Evolutionary conservation across 176 grass and related monocot species (phyloP), one percentile per base, ranked within the genome.

Genomic region (Eleusine coracana): DNA sequence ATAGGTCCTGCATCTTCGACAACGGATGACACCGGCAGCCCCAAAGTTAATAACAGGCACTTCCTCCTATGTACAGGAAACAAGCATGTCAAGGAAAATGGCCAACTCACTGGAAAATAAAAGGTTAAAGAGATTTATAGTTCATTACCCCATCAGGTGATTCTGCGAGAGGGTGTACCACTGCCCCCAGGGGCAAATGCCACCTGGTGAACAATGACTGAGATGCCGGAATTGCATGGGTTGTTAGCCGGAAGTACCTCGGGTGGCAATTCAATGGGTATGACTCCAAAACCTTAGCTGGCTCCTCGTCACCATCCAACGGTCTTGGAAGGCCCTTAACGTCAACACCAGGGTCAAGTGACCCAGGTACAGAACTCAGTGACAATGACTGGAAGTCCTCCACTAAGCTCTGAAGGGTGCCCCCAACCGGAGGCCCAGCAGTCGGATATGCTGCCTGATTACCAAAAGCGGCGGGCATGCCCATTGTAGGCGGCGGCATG

Each of bases 371-470:
- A 36, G 91, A 88, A 42, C 89, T 90, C 75, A 99, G 71, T 9
- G 91, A 85, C 62, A 99, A 64, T 4, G 97, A 99, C 80, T 99
- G 97, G 77, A 99, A 99, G 34, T 99, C 97, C 87, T 99, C 97
- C 28, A 91, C 91, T 51, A 99, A 74, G 74, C 78, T 84, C 56
- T 99, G 91, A 49, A 93, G 60, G 0, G 66, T 49, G 66, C 81
- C 83, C 70, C 88, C 86, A 12, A 84, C 86, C 2, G 88, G 85
- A 92, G 92, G 85, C 17, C 89, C 94, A 21, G 65, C 31, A 54
- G 20, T 71, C 45, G 76, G 89, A 67, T 90, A 92, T 10, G 73
- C 83, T 25, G 85, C 71, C 64, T 90, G 92, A 27, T 85, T 86
- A 76, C 74, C 61, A 70, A 85, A 87, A 17, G 69, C 44, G n/a